Conservation (phyloP, 441 rosid genomes). For the Corymbia citriodora region DNA sequence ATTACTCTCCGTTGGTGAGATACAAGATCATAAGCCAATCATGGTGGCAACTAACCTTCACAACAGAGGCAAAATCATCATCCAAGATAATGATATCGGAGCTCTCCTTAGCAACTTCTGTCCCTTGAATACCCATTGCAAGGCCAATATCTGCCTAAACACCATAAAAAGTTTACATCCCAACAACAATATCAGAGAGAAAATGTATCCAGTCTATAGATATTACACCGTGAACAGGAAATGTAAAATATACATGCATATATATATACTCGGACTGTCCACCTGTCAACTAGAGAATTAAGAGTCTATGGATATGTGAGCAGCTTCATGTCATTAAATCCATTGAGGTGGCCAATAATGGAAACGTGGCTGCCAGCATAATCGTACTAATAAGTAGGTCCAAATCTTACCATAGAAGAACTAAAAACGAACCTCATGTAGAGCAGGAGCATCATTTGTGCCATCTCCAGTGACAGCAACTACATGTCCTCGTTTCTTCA, state of each 20-base stretch:
- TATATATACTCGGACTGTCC: not conserved
- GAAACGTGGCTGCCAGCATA: not conserved
- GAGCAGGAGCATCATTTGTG: slow-evolving; percentile 98
- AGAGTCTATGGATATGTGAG: not conserved
- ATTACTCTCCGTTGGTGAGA: not conserved
- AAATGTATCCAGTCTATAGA: not conserved
- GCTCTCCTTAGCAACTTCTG: slow-evolving; percentile 98
- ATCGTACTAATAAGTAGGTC: not conserved
- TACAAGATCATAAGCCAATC: not conserved
- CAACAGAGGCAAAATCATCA: slow-evolving; percentile 94
- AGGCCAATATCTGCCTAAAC: slow-evolving; percentile 96
- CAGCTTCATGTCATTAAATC: not conserved
- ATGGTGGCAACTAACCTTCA: slow-evolving; percentile 47
- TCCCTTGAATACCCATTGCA: slow-evolving; percentile 97
- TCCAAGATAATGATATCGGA: slow-evolving; percentile 96
- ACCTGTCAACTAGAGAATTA: not conserved
- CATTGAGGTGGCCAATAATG: not conserved
- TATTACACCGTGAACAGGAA: not conserved
- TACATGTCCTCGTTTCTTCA: slow-evolving; percentile 76
- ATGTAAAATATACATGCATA: not conserved
- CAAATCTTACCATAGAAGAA: not conserved
- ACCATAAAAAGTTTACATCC: not conserved
- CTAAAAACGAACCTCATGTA: slow-evolving; percentile 67
- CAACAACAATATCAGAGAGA: not conserved
- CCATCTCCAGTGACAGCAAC: slow-evolving; percentile 99